Conservation (phyloP, 805 yeast genomes). For the Candida glaebosa region DNA sequence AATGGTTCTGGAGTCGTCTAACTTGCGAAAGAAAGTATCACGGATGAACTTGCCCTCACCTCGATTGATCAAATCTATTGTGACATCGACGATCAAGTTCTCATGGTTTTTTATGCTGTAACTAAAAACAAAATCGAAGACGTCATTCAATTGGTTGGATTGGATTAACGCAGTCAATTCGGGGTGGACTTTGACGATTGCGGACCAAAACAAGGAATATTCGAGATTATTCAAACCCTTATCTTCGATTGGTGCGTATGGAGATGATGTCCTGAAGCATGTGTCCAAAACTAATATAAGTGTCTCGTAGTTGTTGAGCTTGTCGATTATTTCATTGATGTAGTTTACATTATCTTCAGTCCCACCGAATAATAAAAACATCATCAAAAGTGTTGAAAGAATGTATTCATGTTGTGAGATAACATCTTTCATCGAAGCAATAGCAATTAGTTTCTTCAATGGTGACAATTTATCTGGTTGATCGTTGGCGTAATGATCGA, state of each 20-base stretch:
- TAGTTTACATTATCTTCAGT: conserved; percentile 23
- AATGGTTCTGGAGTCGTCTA: conserved; percentile 31
- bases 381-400: conserved; percentile 24
- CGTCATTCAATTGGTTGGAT: conserved; percentile 17
- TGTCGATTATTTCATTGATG: conserved; percentile 20
- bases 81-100: conserved; percentile 35
- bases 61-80: conserved; percentile 25
- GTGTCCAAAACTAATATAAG: conserved; percentile 24
- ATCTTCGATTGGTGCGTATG: conserved; percentile 14
- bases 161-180: conserved; percentile 16
- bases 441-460: conserved; percentile 21
- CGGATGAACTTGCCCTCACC: conserved; percentile 42
- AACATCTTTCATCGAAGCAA: conserved; percentile 26
- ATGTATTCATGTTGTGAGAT: conserved; percentile 25
- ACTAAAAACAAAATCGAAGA: conserved; percentile 25
- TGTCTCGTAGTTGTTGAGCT: conserved; percentile 21
- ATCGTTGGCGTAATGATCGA: background rate
- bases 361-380: conserved; percentile 32
- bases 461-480: conserved; percentile 14
- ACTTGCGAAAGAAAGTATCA: conserved; percentile 33
- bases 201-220: conserved; percentile 29
- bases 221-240: conserved; percentile 12
- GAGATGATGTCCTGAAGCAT: conserved; percentile 14
- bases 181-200: conserved; percentile 18
- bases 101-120: conserved; percentile 16